Evolutionary conservation across 352 stramenopile species (phyloP), one percentile per base, ranked within the genome.

Genomic region (Globisporangium alternatum): DNA sequence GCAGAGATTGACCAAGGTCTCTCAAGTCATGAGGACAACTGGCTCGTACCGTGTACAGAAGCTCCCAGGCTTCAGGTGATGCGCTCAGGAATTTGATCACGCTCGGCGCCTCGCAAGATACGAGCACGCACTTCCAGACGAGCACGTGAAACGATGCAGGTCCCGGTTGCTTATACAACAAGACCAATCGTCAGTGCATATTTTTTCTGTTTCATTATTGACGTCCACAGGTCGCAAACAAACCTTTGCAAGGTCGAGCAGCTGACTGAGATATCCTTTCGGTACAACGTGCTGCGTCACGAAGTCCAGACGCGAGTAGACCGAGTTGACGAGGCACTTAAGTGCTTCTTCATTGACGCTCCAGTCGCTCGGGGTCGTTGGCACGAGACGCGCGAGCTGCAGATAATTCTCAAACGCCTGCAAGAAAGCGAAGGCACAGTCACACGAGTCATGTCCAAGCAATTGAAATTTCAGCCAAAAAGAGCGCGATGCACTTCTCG

Each of bases 281-380:
- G 59, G 10, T 10, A 83, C 31, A 28, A 78, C 62, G 39, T 62
- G 56, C 51, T 76, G 63, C 10, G 56, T 60, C 25, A 90, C 72
- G 49, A 91, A 91, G 6, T 85, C 75, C 6, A 77, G 78, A 7
- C 82, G 70, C 30, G 67, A 81, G 62, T 84, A 88, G 9, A 90
- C 70, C 25, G 74, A 86, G 54, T 91, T 91, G 57, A 91, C 81
- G 48, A 74, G 67, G 68, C 82, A 91, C 64, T 88, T 91, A 54
- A 91, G 60, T 30, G 77, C 72, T 70, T 88, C 82, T 69, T 86
- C 80, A 7, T 63, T 70, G 5, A 75, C 60, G 3, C 45, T 41
- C 62, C 67, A 71, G 9, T 72, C 67, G 13, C 10, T 51, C 22
- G 62, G 1, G n/a, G 19, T 49, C 30, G 47, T 54, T 9, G 22